Conservation (phyloP, 345 rosid genomes). For the Firmiana major region DNA sequence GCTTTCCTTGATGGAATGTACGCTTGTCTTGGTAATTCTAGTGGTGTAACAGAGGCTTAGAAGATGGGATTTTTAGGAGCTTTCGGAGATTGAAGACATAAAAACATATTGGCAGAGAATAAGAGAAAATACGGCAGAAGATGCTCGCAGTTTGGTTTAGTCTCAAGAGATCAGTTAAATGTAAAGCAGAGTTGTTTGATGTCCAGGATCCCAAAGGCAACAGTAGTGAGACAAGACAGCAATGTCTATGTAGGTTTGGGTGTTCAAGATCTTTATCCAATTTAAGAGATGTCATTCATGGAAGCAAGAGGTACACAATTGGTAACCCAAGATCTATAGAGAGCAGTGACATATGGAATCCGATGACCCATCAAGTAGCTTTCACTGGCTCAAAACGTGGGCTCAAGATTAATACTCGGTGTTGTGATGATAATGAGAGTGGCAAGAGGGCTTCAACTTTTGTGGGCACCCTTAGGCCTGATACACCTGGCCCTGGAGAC, state of each 20-base stretch:
- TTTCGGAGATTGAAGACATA: neutral
- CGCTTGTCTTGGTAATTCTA: neutral
- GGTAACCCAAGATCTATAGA: constrained; percentile 48
- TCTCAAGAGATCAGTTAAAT: constrained; percentile 43
- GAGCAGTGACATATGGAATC: constrained; percentile 32
- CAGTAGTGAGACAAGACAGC: constrained; percentile 19
- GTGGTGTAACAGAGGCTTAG: neutral
- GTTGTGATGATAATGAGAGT: neutral
- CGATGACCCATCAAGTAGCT: constrained; percentile 34
- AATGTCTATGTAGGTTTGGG: constrained; percentile 15
- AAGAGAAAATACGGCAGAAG: neutral
- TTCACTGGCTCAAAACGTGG: constrained; percentile 32
- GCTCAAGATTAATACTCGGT: constrained; percentile 27
- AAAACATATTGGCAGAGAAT: neutral
- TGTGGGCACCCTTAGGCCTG: constrained; percentile 28
- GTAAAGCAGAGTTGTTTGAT: constrained; percentile 35
- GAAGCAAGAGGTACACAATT: constrained; percentile 30
- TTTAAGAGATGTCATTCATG: constrained; percentile 35
- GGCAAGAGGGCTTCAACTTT: constrained; percentile 14
- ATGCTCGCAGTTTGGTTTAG: constrained; percentile 44
- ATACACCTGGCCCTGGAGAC: constrained; percentile 24
- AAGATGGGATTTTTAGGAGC: neutral
- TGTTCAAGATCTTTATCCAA: constrained; percentile 43
- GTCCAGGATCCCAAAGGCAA: constrained; percentile 26
- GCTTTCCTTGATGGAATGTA: constrained; percentile 2